Evolutionary conservation across 805 yeast species (phyloP).

Genomic region (Millerozyma miso): DNA sequence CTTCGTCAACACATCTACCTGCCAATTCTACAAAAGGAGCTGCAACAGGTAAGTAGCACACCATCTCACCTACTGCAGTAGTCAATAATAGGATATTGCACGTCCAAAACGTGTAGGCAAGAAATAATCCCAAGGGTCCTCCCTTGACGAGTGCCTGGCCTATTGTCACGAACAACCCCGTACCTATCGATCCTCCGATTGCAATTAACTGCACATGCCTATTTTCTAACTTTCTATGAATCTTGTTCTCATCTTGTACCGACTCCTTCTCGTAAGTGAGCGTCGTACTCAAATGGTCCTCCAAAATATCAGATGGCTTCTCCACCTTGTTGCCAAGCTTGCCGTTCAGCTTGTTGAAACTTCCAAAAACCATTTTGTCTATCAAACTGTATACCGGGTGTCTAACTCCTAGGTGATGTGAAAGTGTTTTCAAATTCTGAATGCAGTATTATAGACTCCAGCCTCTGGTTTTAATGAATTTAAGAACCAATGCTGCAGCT

Average conservation of each 20-base stretch:
- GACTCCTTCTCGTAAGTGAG: not conserved
- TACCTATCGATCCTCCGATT: constrained; percentile 10
- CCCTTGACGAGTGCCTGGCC: constrained; percentile 27
- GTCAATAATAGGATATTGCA: constrained; percentile 27
- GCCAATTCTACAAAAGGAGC: constrained; percentile 36
- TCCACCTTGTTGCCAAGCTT: not conserved
- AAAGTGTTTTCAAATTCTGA: too few relatives aligned
- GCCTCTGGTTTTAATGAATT: too few relatives aligned
- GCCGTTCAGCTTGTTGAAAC: not conserved
- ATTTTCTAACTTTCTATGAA: constrained; percentile 8
- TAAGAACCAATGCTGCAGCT: too few relatives aligned
- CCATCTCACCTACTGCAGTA: constrained; percentile 37
- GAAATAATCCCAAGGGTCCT: constrained; percentile 33
- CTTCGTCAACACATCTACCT: constrained; percentile 35
- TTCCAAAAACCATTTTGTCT: not conserved
- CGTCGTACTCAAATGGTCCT: not conserved
- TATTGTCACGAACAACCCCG: constrained; percentile 34
- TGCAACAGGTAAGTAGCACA: constrained; percentile 30
- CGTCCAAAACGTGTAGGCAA: constrained; percentile 32
- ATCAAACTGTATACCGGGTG: not conserved
- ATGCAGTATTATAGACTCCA: too few relatives aligned
- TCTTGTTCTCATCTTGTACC: not conserved
- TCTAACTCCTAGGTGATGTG: too few relatives aligned
- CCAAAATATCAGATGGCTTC: constrained; percentile 1
- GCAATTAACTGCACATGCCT: constrained; percentile 11